phyloP scores from a whole-genome alignment of 176 grass and related monocot species.

The Musa itinerans region DNA sequence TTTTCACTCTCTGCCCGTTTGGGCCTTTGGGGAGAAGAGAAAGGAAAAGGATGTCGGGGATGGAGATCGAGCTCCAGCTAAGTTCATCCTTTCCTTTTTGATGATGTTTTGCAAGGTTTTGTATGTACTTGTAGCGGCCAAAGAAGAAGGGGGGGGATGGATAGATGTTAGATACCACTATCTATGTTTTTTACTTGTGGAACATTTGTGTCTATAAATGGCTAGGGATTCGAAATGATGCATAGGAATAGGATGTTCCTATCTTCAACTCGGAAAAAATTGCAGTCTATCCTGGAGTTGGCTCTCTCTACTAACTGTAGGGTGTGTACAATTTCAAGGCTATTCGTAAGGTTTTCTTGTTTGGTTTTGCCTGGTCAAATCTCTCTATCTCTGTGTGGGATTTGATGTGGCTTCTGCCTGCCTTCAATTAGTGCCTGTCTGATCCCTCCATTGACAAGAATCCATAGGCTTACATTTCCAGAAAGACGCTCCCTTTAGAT shows the following conservation, averaged over 20 bases:
- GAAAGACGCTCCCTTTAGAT: background rate
- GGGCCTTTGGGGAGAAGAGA: background rate
- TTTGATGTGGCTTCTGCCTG: background rate
- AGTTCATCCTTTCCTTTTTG: background rate
- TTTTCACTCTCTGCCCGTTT: too few relatives aligned
- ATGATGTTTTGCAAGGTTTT: background rate
- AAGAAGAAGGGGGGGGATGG: too few relatives aligned
- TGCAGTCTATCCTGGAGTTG: background rate
- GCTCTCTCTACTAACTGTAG: too few relatives aligned
- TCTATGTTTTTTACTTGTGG: too few relatives aligned
- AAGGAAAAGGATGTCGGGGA: background rate
- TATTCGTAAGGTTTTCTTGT: conserved; percentile 8
- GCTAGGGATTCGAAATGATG: too few relatives aligned
- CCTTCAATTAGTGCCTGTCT: background rate
- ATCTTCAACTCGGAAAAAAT: background rate
- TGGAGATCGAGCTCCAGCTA: background rate
- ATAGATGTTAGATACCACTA: too few relatives aligned
- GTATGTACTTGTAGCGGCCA: background rate
- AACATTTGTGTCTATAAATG: too few relatives aligned
- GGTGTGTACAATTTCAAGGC: background rate
- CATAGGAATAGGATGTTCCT: too few relatives aligned
- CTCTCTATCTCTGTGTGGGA: background rate
- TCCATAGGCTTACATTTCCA: background rate
- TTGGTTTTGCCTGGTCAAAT: background rate
- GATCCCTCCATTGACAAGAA: background rate